Evolutionary conservation across 2,329 filamentous ascomycete species (phyloP), one percentile per base, ranked within the genome.

Genomic region (Apiospora phragmitis): DNA sequence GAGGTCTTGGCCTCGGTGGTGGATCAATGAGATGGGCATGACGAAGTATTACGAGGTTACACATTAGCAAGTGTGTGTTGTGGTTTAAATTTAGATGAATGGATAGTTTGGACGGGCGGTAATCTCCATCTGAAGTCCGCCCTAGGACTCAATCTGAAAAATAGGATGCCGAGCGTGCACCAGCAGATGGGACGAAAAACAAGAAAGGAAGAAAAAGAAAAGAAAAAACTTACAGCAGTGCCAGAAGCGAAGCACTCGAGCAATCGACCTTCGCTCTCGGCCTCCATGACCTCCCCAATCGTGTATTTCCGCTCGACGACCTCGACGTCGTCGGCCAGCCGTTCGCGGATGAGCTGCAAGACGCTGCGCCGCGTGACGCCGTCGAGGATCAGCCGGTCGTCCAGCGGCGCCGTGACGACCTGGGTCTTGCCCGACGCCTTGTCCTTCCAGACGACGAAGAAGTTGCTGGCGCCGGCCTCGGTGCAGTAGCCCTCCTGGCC

Each of bases 381-480:
- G 73, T 95, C 93, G 3, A 98, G 86, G 75, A 98, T 97, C 72
- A 97, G 87, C 77, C 92, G 90, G 78, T 94, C 93, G 71, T 92
- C 92, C 59, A 98, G 83, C 11, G 94, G 93, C 2, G 95, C 94
- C 2, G 95, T 98, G 70, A 97, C 86, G 42, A 98, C 86, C 84
- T 96, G 87, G 32, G 88, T 78, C 76, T 85, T 87, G 9, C 88
- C 90, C 0, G 80, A 82, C 75, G 91, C 88, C 79, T 86, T 88
- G 65, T 87, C 88, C 78, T 86, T 88, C 93, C 92, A 94, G 16
- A 97, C 85, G 9, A 97, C 86, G 78, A 98, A 97, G 84, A 97
- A 97, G 83, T 98, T 98, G 77, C 90, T 93, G 16, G 94, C 95
- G 5, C 95, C 95, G 2, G 95, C 95, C 84, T 98, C 95, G 2